Conservation (phyloP, 2,329 filamentous ascomycete genomes). For the Paracoccidioides lutzii region DNA sequence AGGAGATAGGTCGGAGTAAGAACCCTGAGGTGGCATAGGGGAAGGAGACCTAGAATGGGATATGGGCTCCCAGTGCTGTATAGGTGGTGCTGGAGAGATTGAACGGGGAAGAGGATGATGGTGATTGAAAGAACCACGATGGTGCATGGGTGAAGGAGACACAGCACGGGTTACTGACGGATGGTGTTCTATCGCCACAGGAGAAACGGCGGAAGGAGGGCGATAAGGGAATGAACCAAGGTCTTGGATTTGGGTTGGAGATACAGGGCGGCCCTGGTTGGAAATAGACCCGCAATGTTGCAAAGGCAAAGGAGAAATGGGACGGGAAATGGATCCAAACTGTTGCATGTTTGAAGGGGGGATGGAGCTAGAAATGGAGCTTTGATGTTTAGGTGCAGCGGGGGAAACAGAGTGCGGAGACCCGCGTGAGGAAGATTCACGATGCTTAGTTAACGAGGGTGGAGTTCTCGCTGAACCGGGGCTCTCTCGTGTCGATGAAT, state of each 20-base stretch:
- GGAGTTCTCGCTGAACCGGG: neutral
- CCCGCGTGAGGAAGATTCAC: conserved; percentile 20
- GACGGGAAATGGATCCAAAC: neutral
- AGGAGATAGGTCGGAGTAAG: neutral
- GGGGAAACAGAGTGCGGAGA: neutral
- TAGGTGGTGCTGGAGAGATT: neutral
- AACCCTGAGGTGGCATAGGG: conserved; percentile 1
- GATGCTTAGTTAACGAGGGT: conserved; percentile 18
- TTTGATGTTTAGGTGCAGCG: conserved; percentile 4
- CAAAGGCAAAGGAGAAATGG: conserved; percentile 10
- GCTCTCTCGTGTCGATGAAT: neutral
- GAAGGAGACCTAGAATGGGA: neutral
- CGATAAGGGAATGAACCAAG: too few relatives aligned
- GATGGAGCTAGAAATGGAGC: conserved; percentile 9
- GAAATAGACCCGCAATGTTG: neutral
- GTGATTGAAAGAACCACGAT: conserved; percentile 3
- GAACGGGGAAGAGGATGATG: neutral
- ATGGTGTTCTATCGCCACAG: neutral
- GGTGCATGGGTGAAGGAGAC: neutral
- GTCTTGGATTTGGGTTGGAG: neutral
- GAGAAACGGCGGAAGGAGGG: neutral
- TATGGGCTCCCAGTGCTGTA: too few relatives aligned
- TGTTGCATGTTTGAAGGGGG: conserved; percentile 3
- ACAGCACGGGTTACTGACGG: neutral
- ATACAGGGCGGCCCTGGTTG: neutral